Evolutionary conservation across 108 stramenopile species (phyloP).

Genomic region (Aureococcus anophagefferens): DNA sequence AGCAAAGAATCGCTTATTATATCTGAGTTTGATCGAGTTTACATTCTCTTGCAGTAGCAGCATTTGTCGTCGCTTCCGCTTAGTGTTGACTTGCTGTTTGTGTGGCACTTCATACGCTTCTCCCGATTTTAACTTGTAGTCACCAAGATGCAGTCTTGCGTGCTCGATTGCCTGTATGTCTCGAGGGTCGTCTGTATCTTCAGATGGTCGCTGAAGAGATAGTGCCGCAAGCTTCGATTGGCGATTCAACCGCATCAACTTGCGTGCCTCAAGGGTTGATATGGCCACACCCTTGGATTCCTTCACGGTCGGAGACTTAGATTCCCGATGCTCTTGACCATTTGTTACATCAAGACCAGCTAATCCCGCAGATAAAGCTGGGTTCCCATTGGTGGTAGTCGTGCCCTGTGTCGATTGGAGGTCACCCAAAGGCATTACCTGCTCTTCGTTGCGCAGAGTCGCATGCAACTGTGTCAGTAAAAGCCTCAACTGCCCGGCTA

Average conservation of each 20-base stretch:
- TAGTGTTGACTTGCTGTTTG: conserved; percentile 42
- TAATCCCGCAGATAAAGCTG: no score
- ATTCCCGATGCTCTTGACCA: no score
- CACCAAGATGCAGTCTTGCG: conserved; percentile 32
- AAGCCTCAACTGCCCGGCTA: background rate
- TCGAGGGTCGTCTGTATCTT: conserved; percentile 40
- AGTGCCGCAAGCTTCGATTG: conserved; percentile 15
- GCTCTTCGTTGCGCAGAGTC: background rate
- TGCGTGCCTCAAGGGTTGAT: conserved; percentile 23
- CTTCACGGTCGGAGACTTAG: no score
- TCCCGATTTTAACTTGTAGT: conserved; percentile 49
- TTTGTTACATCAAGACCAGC: no score
- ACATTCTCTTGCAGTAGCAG: conserved; percentile 35
- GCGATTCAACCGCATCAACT: conserved; percentile 28
- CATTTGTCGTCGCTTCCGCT: conserved; percentile 41
- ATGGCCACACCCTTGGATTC: no score
- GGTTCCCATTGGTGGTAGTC: no score
- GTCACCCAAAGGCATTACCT: no score
- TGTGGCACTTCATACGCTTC: conserved; percentile 45
- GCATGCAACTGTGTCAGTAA: background rate
- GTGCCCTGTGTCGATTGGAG: no score
- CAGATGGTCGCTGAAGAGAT: conserved; percentile 23
- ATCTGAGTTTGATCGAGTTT: conserved; percentile 25
- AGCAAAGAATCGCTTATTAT: conserved; percentile 38
- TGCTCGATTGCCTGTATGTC: conserved; percentile 33